phyloP scores from a whole-genome alignment of 2,329 filamentous ascomycete genomes.

The Pseudopithomyces maydicus region DNA sequence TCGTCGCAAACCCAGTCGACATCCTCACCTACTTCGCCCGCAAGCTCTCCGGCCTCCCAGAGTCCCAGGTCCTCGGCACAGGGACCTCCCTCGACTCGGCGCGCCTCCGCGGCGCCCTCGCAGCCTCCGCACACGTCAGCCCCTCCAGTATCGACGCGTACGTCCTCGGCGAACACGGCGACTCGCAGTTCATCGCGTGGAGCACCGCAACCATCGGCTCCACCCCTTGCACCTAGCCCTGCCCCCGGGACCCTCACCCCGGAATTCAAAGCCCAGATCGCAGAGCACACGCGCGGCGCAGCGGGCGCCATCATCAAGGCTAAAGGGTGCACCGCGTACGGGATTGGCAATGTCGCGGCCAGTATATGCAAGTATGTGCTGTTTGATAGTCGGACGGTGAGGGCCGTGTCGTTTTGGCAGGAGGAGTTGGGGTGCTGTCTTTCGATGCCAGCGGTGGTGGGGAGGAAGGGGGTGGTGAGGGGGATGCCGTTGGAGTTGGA shows the following conservation, averaged over 20 bases:
- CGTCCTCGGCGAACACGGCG: conserved; percentile 57
- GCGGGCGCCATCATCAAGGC: conserved; percentile 54
- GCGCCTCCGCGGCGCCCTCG: conserved; percentile 53
- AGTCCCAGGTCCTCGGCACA: conserved; percentile 57
- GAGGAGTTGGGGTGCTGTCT: conserved; percentile 55
- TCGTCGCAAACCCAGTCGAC: conserved; percentile 62
- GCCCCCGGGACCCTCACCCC: conserved; percentile 22
- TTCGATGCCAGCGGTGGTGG: conserved; percentile 56
- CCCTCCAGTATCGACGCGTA: conserved; percentile 50
- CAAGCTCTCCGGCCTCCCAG: conserved; percentile 54
- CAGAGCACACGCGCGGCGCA: conserved; percentile 52
- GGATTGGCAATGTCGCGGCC: conserved; percentile 55
- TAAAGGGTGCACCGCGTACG: conserved; percentile 58
- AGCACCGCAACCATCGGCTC: conserved; percentile 51
- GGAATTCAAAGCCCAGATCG: conserved; percentile 44
- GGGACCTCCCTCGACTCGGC: conserved; percentile 61
- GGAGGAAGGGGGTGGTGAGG: conserved; percentile 53
- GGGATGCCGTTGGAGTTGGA: conserved; percentile 43
- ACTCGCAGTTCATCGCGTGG: conserved; percentile 56
- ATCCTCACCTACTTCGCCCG: conserved; percentile 58
- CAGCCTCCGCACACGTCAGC: conserved; percentile 44
- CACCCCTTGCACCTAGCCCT: conserved; percentile 46
- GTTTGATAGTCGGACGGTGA: conserved; percentile 53
- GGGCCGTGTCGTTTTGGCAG: conserved; percentile 57
- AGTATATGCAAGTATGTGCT: conserved; percentile 58